These are phyloP conservation scores for Davidsoniella virescens DNA, from an alignment of 2,329 filamentous ascomycete species.

Conservation along the genomic window DNA sequence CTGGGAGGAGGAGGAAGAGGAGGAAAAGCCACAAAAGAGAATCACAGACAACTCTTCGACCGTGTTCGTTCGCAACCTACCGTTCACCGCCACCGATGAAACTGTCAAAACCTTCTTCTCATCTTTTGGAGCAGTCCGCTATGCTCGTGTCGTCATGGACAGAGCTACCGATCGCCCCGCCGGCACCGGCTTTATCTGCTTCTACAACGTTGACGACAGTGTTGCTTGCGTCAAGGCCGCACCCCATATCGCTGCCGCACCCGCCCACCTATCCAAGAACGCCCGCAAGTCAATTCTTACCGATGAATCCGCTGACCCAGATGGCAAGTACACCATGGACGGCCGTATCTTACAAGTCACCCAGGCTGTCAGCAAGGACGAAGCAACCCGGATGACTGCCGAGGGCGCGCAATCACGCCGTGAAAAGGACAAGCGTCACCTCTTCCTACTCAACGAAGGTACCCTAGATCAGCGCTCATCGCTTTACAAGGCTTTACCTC, in stretches of 20 bases:
- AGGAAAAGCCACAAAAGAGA: constrained; percentile 30
- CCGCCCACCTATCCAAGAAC: constrained; percentile 20
- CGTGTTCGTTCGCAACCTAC: constrained; percentile 84
- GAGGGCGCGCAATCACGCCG: constrained; percentile 44
- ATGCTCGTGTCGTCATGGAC: constrained; percentile 84
- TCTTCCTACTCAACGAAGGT: constrained; percentile 80
- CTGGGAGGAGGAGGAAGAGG: constrained; percentile 28
- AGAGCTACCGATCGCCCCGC: constrained; percentile 69
- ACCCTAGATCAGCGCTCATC: constrained; percentile 62
- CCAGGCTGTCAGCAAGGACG: constrained; percentile 67
- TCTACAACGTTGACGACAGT: constrained; percentile 61
- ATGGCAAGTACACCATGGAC: constrained; percentile 77
- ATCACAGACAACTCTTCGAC: constrained; percentile 55
- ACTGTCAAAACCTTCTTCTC: constrained; percentile 70
- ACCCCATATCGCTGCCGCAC: constrained; percentile 37
- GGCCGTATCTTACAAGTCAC: constrained; percentile 74
- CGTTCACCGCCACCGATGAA: constrained; percentile 74
- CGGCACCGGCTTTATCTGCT: constrained; percentile 91
- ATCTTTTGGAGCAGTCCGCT: constrained; percentile 77
- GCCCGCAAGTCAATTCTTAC: constrained; percentile 72
- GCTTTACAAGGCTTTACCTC: constrained; percentile 59
- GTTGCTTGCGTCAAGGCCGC: constrained; percentile 59
- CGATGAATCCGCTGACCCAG: constrained; percentile 65
- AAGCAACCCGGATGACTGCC: constrained; percentile 60
- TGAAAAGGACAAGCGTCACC: constrained; percentile 75